Percentiles rank a stretch among this genome's conserved stretches.
Conservation (phyloP, 176 grass and related monocot species). For the Calamus simplicifolius region DNA sequence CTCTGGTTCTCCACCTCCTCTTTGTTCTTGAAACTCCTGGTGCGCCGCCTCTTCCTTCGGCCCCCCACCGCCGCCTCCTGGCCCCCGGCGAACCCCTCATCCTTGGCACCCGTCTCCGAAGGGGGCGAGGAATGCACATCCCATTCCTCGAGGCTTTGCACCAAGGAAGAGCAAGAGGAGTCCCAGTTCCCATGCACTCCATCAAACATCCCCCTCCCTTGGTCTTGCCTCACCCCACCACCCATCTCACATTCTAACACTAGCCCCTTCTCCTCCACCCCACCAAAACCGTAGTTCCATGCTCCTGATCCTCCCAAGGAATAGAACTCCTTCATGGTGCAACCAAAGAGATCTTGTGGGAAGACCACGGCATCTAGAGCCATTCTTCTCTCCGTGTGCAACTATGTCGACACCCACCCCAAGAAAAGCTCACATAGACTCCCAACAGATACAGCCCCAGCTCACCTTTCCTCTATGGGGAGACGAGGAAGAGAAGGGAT, state of each 20-base stretch:
- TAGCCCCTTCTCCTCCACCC: neutral
- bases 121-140: neutral
- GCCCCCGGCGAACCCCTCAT: neutral
- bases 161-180: neutral
- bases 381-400: neutral
- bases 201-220: too few species aligned
- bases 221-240: too few species aligned
- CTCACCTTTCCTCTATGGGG: neutral
- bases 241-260: neutral
- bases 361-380: neutral
- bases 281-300: slow-evolving; percentile 1
- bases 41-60: slow-evolving; percentile 13
- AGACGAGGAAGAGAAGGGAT: neutral
- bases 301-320: neutral
- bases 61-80: neutral
- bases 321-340: slow-evolving; percentile 1
- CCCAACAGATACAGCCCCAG: too few species aligned
- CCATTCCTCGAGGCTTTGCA: neutral
- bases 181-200: neutral
- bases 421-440: slow-evolving; percentile 2
- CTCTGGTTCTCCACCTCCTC: slow-evolving; percentile 40
- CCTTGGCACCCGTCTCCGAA: neutral
- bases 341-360: slow-evolving; percentile 6
- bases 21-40: slow-evolving; percentile 52
- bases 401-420: slow-evolving; percentile 9